These are phyloP conservation scores for Chalciporus pseudorubinellus DNA, from an alignment of 768 basidiomycete species.

Conservation along the genomic window DNA sequence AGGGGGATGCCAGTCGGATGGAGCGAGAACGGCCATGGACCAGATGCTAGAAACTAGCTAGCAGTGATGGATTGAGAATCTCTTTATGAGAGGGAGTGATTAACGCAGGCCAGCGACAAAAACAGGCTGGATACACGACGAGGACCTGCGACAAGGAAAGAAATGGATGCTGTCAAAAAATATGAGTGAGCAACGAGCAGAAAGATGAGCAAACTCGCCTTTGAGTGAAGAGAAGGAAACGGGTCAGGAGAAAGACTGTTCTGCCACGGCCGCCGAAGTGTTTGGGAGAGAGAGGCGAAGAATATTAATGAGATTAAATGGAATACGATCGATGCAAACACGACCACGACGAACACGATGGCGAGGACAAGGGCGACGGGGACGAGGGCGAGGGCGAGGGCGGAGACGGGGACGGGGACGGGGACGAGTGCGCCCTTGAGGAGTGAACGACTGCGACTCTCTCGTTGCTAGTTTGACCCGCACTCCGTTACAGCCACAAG, in stretches of 20 bases:
- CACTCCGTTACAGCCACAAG: slow-evolving; percentile 13
- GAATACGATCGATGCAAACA: not conserved
- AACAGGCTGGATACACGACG: slow-evolving; percentile 3
- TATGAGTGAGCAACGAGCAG: no score
- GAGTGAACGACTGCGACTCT: not conserved
- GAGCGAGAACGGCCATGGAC: slow-evolving; percentile 78
- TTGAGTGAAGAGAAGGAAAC: not conserved
- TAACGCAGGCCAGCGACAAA: not conserved
- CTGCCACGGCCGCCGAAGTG: slow-evolving; percentile 3
- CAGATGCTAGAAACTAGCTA: not conserved
- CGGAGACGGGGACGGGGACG: not conserved
- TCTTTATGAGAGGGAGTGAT: slow-evolving; percentile 9
- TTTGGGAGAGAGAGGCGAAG: not conserved
- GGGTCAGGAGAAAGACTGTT: not conserved
- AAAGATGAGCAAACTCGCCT: no score
- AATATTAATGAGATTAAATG: slow-evolving; percentile 2
- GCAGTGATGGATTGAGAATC: not conserved
- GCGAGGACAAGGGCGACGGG: not conserved
- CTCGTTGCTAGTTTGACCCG: no score
- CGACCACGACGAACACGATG: not conserved
- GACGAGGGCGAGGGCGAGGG: not conserved
- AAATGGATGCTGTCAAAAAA: not conserved
- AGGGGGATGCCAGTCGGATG: slow-evolving; percentile 71
- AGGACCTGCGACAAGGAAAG: not conserved
- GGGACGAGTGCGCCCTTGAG: not conserved